Evolutionary conservation across 192 early-diverging fungal species (phyloP).

Genomic region (Coemansia sp.): DNA sequence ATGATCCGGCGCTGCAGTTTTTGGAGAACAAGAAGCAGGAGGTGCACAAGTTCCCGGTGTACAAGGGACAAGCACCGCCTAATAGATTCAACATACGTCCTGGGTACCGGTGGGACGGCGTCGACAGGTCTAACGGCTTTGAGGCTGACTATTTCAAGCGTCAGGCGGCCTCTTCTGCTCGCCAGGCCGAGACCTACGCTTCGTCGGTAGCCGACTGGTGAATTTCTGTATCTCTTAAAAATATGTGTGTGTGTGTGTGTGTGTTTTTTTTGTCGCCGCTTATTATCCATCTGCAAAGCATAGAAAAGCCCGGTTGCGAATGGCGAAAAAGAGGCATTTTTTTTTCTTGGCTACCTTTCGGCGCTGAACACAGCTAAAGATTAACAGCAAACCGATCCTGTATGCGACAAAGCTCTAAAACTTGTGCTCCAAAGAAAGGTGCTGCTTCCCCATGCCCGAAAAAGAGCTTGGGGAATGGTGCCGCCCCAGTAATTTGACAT

Average conservation of each 20-base stretch:
- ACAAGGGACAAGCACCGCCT: slow-evolving; percentile 60
- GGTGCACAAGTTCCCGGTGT: slow-evolving; percentile 35
- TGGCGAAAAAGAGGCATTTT: not conserved
- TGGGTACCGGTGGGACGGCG: slow-evolving; percentile 80
- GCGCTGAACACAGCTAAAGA: slow-evolving; percentile 36
- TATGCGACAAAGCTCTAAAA: slow-evolving; percentile 22
- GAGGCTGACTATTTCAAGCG: slow-evolving; percentile 56
- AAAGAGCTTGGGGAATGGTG: not conserved
- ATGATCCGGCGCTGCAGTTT: slow-evolving; percentile 68
- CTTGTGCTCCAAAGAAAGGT: slow-evolving; percentile 28
- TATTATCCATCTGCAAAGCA: not conserved
- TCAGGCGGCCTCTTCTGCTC: slow-evolving; percentile 24
- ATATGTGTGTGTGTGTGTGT: not conserved
- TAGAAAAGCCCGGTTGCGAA: not conserved
- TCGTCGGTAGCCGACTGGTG: slow-evolving; percentile 48
- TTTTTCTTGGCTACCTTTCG: slow-evolving; percentile 43
- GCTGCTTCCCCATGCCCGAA: not conserved
- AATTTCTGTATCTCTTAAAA: not conserved
- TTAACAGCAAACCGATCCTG: slow-evolving; percentile 6
- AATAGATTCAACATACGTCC: slow-evolving; percentile 74
- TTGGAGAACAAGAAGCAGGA: slow-evolving; percentile 40
- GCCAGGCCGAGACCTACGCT: slow-evolving; percentile 25
- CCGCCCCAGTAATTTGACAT: slow-evolving; percentile 51
- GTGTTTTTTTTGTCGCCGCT: not conserved
- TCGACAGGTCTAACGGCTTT: slow-evolving; percentile 79